Conservation (phyloP, 306 rosid species). For the Coriaria nepalensis region DNA sequence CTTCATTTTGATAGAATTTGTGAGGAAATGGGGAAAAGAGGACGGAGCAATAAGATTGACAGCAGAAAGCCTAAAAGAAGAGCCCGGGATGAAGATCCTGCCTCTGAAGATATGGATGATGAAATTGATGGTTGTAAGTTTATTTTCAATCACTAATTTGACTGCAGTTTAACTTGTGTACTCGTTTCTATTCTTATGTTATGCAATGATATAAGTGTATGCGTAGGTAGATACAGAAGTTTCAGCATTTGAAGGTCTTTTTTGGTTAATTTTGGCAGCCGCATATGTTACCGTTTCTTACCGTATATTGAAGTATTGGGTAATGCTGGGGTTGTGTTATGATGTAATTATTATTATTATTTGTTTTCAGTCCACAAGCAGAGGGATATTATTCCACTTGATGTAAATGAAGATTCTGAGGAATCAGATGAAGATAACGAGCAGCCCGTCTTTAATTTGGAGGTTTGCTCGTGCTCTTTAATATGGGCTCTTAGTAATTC, state of each 20-base stretch:
- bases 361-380: slow-evolving; percentile 73
- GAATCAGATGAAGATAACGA: slow-evolving; percentile 69
- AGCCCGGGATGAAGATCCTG: slow-evolving; percentile 7
- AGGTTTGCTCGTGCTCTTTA: slow-evolving; percentile 30
- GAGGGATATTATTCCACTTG: slow-evolving; percentile 59
- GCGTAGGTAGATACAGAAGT: too few relatives aligned
- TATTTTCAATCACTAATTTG: neutral
- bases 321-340: too few relatives aligned
- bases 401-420: slow-evolving; percentile 28
- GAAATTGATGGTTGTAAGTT: slow-evolving; percentile 76
- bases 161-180: neutral
- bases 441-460: slow-evolving; percentile 40
- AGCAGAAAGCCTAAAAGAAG: slow-evolving; percentile 21
- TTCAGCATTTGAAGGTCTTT: too few relatives aligned
- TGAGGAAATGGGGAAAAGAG: slow-evolving; percentile 46
- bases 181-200: neutral
- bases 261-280: too few relatives aligned
- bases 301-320: neutral
- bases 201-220: neutral
- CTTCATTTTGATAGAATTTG: too few relatives aligned
- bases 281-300: neutral
- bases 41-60: slow-evolving; percentile 29
- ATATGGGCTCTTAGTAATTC: neutral
- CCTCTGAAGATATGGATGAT: slow-evolving; percentile 48
- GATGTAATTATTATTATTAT: too few relatives aligned